These are phyloP conservation scores for Podospora didyma DNA, from an alignment of 495 filamentous ascomycete species.

Conservation along the genomic window DNA sequence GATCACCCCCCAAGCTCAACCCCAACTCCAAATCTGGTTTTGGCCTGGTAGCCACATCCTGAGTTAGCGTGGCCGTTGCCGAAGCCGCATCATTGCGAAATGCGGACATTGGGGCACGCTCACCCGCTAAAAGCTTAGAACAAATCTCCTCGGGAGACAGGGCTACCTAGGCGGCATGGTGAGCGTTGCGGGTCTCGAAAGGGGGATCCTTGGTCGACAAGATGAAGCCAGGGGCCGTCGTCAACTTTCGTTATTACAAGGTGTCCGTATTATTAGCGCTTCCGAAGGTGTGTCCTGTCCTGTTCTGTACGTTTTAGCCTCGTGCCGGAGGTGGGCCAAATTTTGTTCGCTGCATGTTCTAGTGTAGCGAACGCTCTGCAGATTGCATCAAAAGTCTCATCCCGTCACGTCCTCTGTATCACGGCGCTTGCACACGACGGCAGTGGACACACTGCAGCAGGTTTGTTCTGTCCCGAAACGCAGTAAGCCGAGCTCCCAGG, in stretches of 20 bases:
- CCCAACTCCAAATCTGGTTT: neutral
- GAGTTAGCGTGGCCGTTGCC: constrained; percentile 8
- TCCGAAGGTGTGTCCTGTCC: neutral
- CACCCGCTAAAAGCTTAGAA: constrained; percentile 1
- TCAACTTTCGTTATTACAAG: no score
- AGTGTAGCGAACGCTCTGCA: neutral
- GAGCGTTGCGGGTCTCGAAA: no score
- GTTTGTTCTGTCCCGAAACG: no score
- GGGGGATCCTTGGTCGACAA: neutral
- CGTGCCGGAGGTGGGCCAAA: neutral
- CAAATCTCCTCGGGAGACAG: constrained; percentile 9
- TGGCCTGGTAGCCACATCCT: neutral
- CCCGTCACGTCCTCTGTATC: no score
- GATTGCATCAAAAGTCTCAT: neutral
- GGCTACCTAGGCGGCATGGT: neutral
- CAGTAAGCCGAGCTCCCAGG: no score
- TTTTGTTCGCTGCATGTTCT: constrained; percentile 1
- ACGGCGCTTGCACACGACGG: no score
- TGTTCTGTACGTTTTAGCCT: constrained; percentile 7
- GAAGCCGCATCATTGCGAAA: constrained; percentile 4
- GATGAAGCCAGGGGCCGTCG: no score
- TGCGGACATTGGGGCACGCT: constrained; percentile 6
- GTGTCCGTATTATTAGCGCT: no score
- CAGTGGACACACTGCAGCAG: no score
- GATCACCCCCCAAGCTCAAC: neutral